Base-by-base conservation (phyloP, 2,329 filamentous ascomycete genomes). In the Pyricularia sp. region DNA sequence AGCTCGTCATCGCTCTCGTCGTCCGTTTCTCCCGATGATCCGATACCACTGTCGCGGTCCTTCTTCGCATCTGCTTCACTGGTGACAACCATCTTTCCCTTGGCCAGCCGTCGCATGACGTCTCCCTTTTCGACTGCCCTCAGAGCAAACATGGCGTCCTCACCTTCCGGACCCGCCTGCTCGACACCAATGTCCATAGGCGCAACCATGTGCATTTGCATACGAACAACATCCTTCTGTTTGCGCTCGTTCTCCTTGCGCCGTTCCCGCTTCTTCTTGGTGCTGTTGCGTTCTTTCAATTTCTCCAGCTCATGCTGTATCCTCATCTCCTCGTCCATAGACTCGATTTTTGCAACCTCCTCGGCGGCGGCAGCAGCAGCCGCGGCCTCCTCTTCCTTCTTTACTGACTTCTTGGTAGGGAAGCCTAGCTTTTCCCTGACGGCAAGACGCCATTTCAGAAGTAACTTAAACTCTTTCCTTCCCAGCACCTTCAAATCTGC, bases 191-290 rank as follows among this genome's bases (percentile, higher is more conserved):
- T 96, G 68, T 99, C 94, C 81, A 91, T 94, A 8, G 94, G 94
- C 0, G 92, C 90, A 2, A 88, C 88, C 94, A 99, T 99, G 78
- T 97, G 88, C 79, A 99, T 86, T 76, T 99, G 94, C 88, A 99
- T 89, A 40, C 94, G 87, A n/a, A 96, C 82, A 66, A 97, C 91
- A 69, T 97, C 94, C 70, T 90, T 94, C 70, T 94, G 90, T 76
- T 96, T 97, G 75, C 87, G 87, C 75, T 99, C 94, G 69, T 99
- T 99, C 66, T 96, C 92, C 70, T 84, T 90, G 68, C 93, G 84
- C 69, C 88, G 86, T 71, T 96, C 90, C 70, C 91, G 88, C 78
- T 92, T 96, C 76, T 87, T 93, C 70, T 87, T 87, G 26, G 88
- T 75, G 59, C 78, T 85, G 68, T 94, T 90, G 71, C 87, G 88